phyloP scores from a whole-genome alignment of 345 rosid genomes.

The Eucalyptus marginata region DNA sequence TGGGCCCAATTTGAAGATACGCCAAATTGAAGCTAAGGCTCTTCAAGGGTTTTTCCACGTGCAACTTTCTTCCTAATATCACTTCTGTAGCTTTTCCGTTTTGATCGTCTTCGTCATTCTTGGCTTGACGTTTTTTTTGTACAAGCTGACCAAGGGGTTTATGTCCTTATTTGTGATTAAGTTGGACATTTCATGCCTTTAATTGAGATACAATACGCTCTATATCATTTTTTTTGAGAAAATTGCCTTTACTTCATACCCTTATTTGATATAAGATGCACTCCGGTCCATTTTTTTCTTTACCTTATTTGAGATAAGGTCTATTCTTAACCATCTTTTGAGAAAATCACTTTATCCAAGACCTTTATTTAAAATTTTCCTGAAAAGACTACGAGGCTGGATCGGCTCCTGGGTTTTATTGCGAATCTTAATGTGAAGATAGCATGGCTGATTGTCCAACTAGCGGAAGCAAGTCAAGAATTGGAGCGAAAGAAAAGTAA shows the following conservation, averaged over 20 bases:
- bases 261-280: background rate
- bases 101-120: background rate
- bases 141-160: rapidly evolving
- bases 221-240: background rate
- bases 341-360: rapidly evolving
- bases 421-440: too few relatives aligned
- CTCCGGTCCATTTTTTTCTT: background rate
- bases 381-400: too few relatives aligned
- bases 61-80: background rate
- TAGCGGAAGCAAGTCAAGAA: too few relatives aligned
- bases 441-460: too few relatives aligned
- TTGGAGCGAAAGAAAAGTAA: too few relatives aligned
- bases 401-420: too few relatives aligned
- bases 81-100: background rate
- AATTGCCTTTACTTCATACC: rapidly evolving
- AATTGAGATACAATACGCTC: background rate
- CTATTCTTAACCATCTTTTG: background rate
- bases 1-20: background rate
- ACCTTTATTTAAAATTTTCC: too few relatives aligned
- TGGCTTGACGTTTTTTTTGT: background rate
- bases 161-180: background rate
- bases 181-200: background rate
- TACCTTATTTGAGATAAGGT: too few relatives aligned
- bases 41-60: background rate
- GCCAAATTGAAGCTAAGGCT: background rate